phyloP scores from a whole-genome alignment of 2,329 filamentous ascomycete genomes.

The Paraconiothyrium sp. region DNA sequence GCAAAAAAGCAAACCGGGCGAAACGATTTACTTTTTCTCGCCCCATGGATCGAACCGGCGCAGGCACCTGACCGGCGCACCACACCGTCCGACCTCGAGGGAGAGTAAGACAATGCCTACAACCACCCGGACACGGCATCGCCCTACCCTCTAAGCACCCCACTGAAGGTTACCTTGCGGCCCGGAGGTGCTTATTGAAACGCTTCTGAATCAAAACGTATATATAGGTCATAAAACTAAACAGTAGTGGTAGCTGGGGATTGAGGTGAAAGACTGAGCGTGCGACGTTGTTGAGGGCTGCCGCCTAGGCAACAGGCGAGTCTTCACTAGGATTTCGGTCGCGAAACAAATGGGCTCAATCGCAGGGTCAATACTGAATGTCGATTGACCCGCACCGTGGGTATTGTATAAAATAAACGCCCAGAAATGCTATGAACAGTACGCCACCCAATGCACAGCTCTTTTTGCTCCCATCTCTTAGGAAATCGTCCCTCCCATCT shows the following conservation, averaged over 20 bases:
- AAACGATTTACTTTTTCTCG: background rate
- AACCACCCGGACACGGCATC: background rate
- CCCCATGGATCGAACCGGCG: background rate
- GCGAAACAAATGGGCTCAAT: too few relatives aligned
- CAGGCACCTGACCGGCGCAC: too few relatives aligned
- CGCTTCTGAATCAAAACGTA: too few relatives aligned
- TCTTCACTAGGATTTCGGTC: background rate
- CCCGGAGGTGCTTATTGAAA: too few relatives aligned
- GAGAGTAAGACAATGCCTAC: too few relatives aligned
- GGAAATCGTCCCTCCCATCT: too few relatives aligned
- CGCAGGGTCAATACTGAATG: background rate
- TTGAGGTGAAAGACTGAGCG: too few relatives aligned
- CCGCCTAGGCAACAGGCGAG: background rate
- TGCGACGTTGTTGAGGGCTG: background rate
- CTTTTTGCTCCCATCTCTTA: constrained; percentile 13
- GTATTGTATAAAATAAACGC: constrained; percentile 4
- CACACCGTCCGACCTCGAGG: background rate
- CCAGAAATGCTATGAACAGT: constrained; percentile 5
- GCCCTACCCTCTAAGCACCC: background rate
- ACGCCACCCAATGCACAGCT: constrained; percentile 26
- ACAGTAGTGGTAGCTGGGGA: too few relatives aligned
- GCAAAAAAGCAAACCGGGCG: background rate
- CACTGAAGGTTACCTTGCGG: background rate
- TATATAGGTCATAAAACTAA: too few relatives aligned
- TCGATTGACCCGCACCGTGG: background rate